Evolutionary conservation across 129 eudicot species (phyloP).

Genomic region (Flaveria trinervia): DNA sequence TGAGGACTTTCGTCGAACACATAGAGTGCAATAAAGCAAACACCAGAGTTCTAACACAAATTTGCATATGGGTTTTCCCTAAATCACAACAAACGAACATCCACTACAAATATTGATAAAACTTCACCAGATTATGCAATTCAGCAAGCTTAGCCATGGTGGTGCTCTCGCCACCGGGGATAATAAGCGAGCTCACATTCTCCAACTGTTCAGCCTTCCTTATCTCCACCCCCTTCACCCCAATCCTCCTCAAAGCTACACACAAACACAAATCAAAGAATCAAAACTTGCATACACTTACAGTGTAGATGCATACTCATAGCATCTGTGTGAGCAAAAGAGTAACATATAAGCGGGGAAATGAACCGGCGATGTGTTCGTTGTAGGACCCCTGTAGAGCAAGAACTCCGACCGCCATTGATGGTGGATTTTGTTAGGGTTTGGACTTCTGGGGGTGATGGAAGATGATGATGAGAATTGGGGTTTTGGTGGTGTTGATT

Average conservation of each 20-base stretch:
- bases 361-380: slow-evolving; percentile 84
- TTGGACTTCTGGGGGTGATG: neutral
- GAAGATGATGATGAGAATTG: neutral
- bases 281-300: neutral
- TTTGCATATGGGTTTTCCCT: too few species aligned
- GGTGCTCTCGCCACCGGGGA: slow-evolving; percentile 99
- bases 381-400: slow-evolving; percentile 95
- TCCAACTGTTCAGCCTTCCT: slow-evolving; percentile 79
- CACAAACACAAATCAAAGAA: slow-evolving; percentile 4
- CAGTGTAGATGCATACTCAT: neutral
- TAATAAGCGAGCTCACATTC: slow-evolving; percentile 67
- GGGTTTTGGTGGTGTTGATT: too few species aligned
- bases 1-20: slow-evolving; percentile 34
- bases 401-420: slow-evolving; percentile 61
- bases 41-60: neutral
- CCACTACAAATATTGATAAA: neutral
- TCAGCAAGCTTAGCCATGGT: slow-evolving; percentile 99
- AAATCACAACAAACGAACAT: neutral
- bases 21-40: slow-evolving; percentile 17
- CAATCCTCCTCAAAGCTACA: slow-evolving; percentile 69
- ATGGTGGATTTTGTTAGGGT: neutral
- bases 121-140: slow-evolving; percentile 64
- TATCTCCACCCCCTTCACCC: slow-evolving; percentile 83
- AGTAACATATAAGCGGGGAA: neutral
- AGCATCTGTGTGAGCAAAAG: neutral